phyloP scores from a whole-genome alignment of 495 filamentous ascomycete species.

The Penicillium egyptiacum region DNA sequence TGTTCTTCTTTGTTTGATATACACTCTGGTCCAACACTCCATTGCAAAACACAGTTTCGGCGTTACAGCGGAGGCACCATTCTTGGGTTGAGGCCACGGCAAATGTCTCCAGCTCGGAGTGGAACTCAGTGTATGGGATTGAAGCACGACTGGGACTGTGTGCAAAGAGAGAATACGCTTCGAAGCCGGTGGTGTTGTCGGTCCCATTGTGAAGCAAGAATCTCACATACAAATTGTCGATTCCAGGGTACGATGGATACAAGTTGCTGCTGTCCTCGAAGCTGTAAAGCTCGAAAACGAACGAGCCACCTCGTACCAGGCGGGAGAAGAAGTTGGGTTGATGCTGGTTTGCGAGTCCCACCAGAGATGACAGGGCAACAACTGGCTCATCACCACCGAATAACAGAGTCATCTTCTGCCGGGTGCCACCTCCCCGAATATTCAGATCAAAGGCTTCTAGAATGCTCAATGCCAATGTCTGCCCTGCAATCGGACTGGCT shows the following conservation, averaged over 20 bases:
- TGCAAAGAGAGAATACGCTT: constrained; percentile 54
- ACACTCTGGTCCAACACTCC: constrained; percentile 24
- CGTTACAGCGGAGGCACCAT: constrained; percentile 73
- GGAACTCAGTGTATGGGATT: constrained; percentile 65
- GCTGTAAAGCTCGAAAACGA: constrained; percentile 77
- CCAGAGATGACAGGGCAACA: constrained; percentile 71
- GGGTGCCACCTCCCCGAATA: constrained; percentile 38
- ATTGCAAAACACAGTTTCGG: constrained; percentile 59
- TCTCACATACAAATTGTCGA: constrained; percentile 65
- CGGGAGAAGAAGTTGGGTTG: constrained; percentile 66
- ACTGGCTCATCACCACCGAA: constrained; percentile 73
- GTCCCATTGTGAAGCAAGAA: constrained; percentile 79
- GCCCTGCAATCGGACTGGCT: constrained; percentile 61
- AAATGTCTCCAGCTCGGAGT: constrained; percentile 56
- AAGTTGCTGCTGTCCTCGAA: constrained; percentile 38
- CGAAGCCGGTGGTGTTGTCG: constrained; percentile 34
- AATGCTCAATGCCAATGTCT: constrained; percentile 64
- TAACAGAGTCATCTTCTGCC: constrained; percentile 59
- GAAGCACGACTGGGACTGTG: constrained; percentile 46
- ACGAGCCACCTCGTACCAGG: constrained; percentile 64
- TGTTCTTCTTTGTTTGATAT: constrained; percentile 12
- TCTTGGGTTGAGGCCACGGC: constrained; percentile 56
- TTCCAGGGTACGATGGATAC: constrained; percentile 47
- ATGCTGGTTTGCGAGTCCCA: constrained; percentile 51
- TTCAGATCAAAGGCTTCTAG: constrained; percentile 55